These are phyloP conservation scores for Vigna angularis DNA, from an alignment of 306 rosid species.

Conservation along the genomic window DNA sequence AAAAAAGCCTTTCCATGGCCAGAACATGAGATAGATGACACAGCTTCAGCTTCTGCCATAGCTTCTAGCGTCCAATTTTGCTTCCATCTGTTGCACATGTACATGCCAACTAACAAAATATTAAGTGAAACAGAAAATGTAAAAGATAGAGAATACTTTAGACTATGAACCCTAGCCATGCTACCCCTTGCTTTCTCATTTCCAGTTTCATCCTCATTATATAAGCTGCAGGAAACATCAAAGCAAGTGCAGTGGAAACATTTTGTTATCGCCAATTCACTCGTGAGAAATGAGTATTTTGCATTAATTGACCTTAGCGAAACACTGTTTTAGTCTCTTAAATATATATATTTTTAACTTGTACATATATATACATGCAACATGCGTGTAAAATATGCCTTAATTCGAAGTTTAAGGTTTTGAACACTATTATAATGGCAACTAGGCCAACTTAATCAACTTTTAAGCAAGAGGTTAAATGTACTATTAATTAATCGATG, in stretches of 20 bases:
- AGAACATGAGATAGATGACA: slow-evolving; percentile 29
- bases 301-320: neutral
- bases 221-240: neutral
- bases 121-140: slow-evolving; percentile 36
- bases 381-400: neutral
- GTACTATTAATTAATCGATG: neutral
- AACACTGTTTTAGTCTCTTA: neutral
- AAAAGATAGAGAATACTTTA: neutral
- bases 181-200: neutral
- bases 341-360: neutral
- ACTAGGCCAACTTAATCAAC: neutral
- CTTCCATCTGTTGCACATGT: slow-evolving; percentile 1
- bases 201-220: neutral
- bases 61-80: slow-evolving; percentile 36
- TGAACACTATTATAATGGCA: neutral
- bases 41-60: slow-evolving; percentile 35
- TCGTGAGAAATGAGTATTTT: neutral
- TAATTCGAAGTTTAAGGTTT: neutral
- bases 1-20: slow-evolving; percentile 44
- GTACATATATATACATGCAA: neutral
- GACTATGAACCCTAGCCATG: slow-evolving; percentile 24
- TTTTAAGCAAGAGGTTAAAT: neutral
- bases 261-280: neutral
- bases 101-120: slow-evolving; percentile 22
- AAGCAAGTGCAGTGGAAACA: neutral